Evolutionary conservation across 768 basidiomycete species (phyloP).

Genomic region (Amanita jacksonii): DNA sequence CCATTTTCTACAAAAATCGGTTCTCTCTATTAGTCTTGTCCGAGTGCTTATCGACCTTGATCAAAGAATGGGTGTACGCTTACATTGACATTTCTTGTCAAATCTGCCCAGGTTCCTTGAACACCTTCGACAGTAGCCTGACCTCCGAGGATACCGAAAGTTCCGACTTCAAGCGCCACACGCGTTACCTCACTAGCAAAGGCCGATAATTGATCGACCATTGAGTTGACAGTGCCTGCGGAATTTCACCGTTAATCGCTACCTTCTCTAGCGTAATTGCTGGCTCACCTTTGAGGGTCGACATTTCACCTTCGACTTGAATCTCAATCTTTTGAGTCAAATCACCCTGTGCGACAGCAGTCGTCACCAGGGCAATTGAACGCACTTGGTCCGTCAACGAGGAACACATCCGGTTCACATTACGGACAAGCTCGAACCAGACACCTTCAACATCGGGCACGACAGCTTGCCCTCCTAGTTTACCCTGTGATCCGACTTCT

Average conservation of each 20-base stretch:
- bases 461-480: conserved; percentile 79
- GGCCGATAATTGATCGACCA: conserved; percentile 85
- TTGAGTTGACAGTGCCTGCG: conserved; percentile 77
- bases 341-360: conserved; percentile 86
- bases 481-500: conserved; percentile 84
- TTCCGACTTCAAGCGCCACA: conserved; percentile 84
- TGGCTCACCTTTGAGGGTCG: conserved; percentile 66
- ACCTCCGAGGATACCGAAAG: conserved; percentile 84
- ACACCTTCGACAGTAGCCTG: conserved; percentile 88
- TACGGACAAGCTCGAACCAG: conserved; percentile 76
- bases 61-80: conserved; percentile 16
- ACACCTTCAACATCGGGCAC: conserved; percentile 90
- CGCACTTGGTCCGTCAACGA: conserved; percentile 76
- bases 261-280: too few species aligned
- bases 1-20: conserved; percentile 72
- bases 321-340: conserved; percentile 91
- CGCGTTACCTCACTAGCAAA: conserved; percentile 80
- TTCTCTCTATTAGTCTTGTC: too few species aligned
- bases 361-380: conserved; percentile 78
- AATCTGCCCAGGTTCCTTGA: conserved; percentile 87
- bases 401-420: conserved; percentile 72
- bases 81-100: conserved; percentile 87
- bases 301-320: conserved; percentile 80
- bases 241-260: too few species aligned
- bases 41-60: too few species aligned